Conservation (phyloP, 805 yeast species). For the Hanseniaspora opuntiae region DNA sequence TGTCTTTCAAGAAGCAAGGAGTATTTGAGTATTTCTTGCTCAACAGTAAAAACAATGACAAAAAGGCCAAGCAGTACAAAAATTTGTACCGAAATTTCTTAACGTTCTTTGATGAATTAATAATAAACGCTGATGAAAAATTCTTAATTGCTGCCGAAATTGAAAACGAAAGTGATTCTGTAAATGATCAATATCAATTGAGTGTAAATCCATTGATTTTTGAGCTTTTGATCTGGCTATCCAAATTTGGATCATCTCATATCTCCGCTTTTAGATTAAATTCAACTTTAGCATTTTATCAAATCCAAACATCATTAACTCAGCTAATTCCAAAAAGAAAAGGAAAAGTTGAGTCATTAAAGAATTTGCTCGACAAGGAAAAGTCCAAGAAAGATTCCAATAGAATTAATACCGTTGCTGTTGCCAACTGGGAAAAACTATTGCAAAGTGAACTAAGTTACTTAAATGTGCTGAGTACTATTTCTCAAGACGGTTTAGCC, state of each 20-base stretch:
- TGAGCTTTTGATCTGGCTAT: constrained; percentile 59
- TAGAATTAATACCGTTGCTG: constrained; percentile 29
- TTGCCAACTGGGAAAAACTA: constrained; percentile 34
- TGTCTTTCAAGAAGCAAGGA: constrained; percentile 45
- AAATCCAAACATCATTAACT: constrained; percentile 50
- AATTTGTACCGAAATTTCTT: constrained; percentile 41
- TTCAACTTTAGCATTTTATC: constrained; percentile 45
- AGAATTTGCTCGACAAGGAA: constrained; percentile 28
- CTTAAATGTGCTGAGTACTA: constrained; percentile 39
- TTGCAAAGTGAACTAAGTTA: constrained; percentile 34
- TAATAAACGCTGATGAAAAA: constrained; percentile 44
- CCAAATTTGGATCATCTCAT: constrained; percentile 54
- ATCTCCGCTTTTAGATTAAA: constrained; percentile 59
- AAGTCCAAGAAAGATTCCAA: constrained; percentile 23
- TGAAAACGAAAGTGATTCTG: constrained; percentile 22
- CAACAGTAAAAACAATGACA: constrained; percentile 37
- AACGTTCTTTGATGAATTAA: constrained; percentile 41
- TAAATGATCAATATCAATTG: constrained; percentile 25
- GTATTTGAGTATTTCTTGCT: constrained; percentile 57
- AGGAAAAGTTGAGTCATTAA: constrained; percentile 27
- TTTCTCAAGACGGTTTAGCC: constrained; percentile 51
- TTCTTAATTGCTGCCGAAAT: constrained; percentile 39
- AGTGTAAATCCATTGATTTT: constrained; percentile 21
- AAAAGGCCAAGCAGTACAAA: constrained; percentile 25
- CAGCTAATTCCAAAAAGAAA: constrained; percentile 30